Percentiles rank a stretch among this genome's conserved stretches.
phyloP scores from a whole-genome alignment of 2,329 filamentous ascomycete species.

The Penicillium sp. region DNA sequence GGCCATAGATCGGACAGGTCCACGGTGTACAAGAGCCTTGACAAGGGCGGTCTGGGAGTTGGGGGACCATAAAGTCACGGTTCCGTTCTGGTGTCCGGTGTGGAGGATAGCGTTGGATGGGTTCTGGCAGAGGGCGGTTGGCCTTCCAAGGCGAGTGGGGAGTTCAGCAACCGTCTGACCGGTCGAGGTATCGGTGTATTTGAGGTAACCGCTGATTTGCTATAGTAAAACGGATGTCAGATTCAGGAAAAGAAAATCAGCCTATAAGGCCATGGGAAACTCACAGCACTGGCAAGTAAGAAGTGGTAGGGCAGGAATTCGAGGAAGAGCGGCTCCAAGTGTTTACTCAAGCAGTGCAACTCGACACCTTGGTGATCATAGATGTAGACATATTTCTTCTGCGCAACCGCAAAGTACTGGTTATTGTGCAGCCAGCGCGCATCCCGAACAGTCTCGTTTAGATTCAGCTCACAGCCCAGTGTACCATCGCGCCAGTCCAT shows the following conservation, averaged over 20 bases:
- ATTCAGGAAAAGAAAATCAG: background rate
- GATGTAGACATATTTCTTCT: constrained; percentile 96
- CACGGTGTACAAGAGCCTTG: constrained; percentile 85
- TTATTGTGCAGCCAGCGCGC: constrained; percentile 92
- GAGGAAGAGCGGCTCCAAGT: constrained; percentile 87
- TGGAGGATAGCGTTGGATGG: constrained; percentile 90
- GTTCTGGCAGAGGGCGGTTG: constrained; percentile 83
- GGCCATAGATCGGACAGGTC: constrained; percentile 81
- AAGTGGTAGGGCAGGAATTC: constrained; percentile 97
- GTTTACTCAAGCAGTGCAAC: constrained; percentile 85
- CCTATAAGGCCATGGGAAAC: constrained; percentile 32
- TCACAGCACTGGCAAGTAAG: constrained; percentile 78
- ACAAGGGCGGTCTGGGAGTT: constrained; percentile 84
- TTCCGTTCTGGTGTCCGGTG: constrained; percentile 91
- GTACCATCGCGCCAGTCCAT: constrained; percentile 97
- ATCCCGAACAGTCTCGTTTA: constrained; percentile 87
- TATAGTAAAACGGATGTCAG: background rate
- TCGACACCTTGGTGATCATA: constrained; percentile 91
- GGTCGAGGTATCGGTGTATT: constrained; percentile 94
- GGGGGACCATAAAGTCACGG: constrained; percentile 93
- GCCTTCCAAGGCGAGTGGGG: constrained; percentile 78
- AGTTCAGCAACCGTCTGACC: constrained; percentile 85
- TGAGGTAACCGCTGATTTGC: constrained; percentile 70
- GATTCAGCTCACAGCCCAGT: constrained; percentile 84
- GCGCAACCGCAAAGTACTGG: constrained; percentile 87